A percentile compares a stretch with the other conserved stretches of the same genome.
These are phyloP conservation scores for Psilocybe cubensis DNA, from an alignment of 768 basidiomycete species.

Conservation along the genomic window DNA sequence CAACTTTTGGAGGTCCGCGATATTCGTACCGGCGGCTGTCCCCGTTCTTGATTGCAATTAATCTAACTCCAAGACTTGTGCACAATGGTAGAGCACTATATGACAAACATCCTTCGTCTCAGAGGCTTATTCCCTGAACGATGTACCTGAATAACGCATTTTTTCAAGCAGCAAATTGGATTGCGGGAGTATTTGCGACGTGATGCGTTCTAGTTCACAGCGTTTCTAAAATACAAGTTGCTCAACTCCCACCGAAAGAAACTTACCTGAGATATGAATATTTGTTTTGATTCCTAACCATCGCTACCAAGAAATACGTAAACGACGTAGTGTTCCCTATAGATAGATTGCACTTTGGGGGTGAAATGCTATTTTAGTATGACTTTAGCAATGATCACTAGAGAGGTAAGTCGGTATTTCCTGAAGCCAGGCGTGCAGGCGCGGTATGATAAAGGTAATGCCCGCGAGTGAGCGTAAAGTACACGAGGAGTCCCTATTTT, in stretches of 20 bases:
- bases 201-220: too few relatives aligned
- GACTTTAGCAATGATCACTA: neutral
- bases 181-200: too few relatives aligned
- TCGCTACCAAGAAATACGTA: neutral
- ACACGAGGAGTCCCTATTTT: conserved; percentile 11
- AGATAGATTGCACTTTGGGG: neutral
- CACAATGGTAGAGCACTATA: neutral
- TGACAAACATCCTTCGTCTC: neutral
- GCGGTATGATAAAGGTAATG: neutral
- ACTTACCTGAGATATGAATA: neutral
- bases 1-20: conserved; percentile 14
- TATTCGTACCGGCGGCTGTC: conserved; percentile 12
- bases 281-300: neutral
- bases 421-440: neutral
- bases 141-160: too few relatives aligned
- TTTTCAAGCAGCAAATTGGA: neutral
- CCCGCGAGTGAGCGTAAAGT: neutral
- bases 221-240: neutral
- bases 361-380: neutral
- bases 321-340: neutral
- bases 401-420: neutral
- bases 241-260: neutral
- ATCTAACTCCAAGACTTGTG: neutral
- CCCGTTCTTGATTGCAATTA: neutral
- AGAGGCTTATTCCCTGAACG: neutral